Conservation (phyloP, 192 early-diverging fungal genomes). For the Mortierella hygrophila region DNA sequence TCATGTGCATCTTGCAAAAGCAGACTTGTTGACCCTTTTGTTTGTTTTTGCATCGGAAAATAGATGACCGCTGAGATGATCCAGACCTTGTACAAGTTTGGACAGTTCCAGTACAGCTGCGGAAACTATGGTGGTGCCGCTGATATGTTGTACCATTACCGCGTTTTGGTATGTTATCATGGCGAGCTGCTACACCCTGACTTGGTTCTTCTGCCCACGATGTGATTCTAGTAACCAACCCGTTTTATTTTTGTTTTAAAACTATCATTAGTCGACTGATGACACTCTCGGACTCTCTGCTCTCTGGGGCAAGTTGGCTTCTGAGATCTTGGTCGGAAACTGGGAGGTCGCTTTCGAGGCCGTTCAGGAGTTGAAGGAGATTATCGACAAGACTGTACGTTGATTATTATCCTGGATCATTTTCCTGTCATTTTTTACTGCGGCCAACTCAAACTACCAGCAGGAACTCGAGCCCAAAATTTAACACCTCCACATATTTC, state of each 20-base stretch:
- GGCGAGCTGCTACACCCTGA: too few relatives aligned
- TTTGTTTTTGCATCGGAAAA: not conserved
- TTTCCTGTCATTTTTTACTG: not conserved
- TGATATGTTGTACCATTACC: conserved; percentile 95
- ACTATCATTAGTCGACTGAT: conserved; percentile 82
- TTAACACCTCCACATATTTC: not conserved
- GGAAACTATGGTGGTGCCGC: conserved; percentile 93
- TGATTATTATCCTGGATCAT: not conserved
- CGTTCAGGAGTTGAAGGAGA: conserved; percentile 87
- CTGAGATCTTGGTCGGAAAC: conserved; percentile 94
- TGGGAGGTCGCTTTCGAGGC: conserved; percentile 96
- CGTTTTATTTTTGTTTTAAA: not conserved
- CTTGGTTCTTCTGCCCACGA: not conserved
- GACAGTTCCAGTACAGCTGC: conserved; percentile 92
- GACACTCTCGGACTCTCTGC: conserved; percentile 85
- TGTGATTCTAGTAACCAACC: not conserved
- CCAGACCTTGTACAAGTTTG: conserved; percentile 87
- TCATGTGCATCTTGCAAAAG: too few relatives aligned
- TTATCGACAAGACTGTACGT: conserved; percentile 84
- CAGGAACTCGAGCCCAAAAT: not conserved
- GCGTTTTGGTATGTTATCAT: conserved; percentile 79
- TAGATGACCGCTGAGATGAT: conserved; percentile 93
- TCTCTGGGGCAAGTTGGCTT: conserved; percentile 97
- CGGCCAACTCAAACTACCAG: not conserved
- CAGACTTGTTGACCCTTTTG: not conserved